Evolutionary conservation across 164 flowering plant species (phyloP).

Genomic region (Saururus chinensis): DNA sequence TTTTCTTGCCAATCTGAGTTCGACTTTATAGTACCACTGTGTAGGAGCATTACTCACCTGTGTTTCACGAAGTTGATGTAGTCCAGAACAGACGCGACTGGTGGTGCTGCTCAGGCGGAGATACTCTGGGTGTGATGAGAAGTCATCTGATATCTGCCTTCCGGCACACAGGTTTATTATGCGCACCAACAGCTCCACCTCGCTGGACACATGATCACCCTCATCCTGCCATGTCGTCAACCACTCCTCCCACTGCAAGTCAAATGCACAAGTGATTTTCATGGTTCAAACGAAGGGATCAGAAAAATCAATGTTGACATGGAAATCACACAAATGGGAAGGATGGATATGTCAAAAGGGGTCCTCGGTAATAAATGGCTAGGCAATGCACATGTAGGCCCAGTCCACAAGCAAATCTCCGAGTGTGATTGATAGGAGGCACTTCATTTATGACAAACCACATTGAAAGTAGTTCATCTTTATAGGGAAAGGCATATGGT

Average conservation of each 20-base stretch:
- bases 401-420: too few species aligned
- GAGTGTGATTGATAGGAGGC: too few species aligned
- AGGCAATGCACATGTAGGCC: too few species aligned
- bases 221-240: constrained; percentile 13
- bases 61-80: constrained; percentile 11
- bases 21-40: too few species aligned
- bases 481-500: too few species aligned
- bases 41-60: constrained; percentile 9
- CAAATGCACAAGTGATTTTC: not conserved
- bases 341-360: too few species aligned
- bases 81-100: constrained; percentile 18
- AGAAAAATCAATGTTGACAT: not conserved
- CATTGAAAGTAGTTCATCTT: too few species aligned
- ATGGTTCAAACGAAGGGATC: not conserved
- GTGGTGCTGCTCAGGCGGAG: constrained; percentile 17
- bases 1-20: too few species aligned
- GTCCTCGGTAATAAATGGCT: too few species aligned
- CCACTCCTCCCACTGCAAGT: constrained; percentile 60
- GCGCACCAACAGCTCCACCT: constrained; percentile 24
- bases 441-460: too few species aligned
- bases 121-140: constrained; percentile 17
- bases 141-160: constrained; percentile 7
- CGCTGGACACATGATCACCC: constrained; percentile 14
- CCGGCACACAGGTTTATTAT: constrained; percentile 22
- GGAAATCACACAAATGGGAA: not conserved